Evolutionary conservation across 768 basidiomycete species (phyloP).

Genomic region (Galerina sulciceps): DNA sequence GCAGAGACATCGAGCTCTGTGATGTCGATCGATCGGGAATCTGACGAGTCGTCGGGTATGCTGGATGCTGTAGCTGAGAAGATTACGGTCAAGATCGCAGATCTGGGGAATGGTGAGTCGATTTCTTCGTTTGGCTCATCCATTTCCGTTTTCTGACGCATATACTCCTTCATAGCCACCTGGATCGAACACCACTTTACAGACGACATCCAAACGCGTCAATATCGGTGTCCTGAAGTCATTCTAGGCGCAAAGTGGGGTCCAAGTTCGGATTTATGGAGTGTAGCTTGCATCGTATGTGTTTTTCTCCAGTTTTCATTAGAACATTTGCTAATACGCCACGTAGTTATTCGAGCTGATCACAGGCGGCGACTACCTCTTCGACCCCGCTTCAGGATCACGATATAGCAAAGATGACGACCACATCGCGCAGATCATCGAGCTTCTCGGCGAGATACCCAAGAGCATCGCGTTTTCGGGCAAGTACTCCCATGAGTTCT

Average conservation of each 20-base stretch:
- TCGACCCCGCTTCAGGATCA: slow-evolving; percentile 94
- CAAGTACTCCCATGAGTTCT: slow-evolving; percentile 93
- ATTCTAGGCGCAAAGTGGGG: slow-evolving; percentile 97
- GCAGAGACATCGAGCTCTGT: slow-evolving; percentile 26
- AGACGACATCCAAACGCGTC: slow-evolving; percentile 97
- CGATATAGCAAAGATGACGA: slow-evolving; percentile 97
- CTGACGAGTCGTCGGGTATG: slow-evolving; percentile 30
- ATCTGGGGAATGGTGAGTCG: slow-evolving; percentile 88
- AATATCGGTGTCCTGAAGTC: slow-evolving; percentile 97
- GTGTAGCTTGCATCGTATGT: slow-evolving; percentile 90
- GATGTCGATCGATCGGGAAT: slow-evolving; percentile 39
- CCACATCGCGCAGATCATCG: slow-evolving; percentile 97
- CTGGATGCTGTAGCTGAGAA: slow-evolving; percentile 37
- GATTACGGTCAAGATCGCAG: slow-evolving; percentile 99
- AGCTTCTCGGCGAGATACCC: slow-evolving; percentile 91
- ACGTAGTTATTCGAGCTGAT: slow-evolving; percentile 90
- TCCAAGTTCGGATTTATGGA: slow-evolving; percentile 95
- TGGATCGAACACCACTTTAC: slow-evolving; percentile 97
- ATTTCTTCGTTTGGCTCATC: slow-evolving; percentile 5
- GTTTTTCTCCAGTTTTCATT: not conserved
- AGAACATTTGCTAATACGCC: not conserved
- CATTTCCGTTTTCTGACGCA: not conserved
- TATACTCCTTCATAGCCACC: slow-evolving; percentile 52
- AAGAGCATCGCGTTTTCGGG: slow-evolving; percentile 83
- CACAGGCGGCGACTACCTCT: slow-evolving; percentile 96